Evolutionary conservation across 2,329 filamentous ascomycete species (phyloP), one percentile per base, ranked within the genome.

Genomic region (Phialophora verrucosa): DNA sequence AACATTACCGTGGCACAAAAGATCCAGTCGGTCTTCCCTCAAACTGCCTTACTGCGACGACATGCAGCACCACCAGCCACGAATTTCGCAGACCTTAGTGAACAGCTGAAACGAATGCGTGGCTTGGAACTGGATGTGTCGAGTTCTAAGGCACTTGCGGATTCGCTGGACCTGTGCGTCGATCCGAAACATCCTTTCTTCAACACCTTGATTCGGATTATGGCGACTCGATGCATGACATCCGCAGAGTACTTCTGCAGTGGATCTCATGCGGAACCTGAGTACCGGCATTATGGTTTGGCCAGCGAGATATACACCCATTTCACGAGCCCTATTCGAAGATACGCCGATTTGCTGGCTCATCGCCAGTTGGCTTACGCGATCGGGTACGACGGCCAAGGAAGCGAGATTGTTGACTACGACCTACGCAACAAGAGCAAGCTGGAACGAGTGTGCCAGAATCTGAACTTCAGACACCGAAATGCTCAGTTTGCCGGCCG

Each of bases 161-260:
- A 96, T 78, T 96, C 92, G 20, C 86, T 99, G 0, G 95, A 99
- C 78, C 82, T 80, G 38, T 99, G 95, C 77, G 84, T 90, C 56
- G 93, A 97, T 75, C 80, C 88, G 0, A 77, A 83, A 10, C 91
- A 98, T 74, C 92, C 94, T 31, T 99, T 97, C 83, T 98, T 99
- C 86, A 99, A 99, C 84, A 99, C 94, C 1, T 88, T 99, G 27
- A 90, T 99, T 73, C 92, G 95, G 76, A 97, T 99, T 80, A 91
- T 99, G 83, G 95, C 95, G 10, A 99, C 95, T 8, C 90, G 95
- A 25, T 99, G 95, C 85, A 99, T 99, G 95, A 97, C 97, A 84
- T 95, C 92, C 62, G 95, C 95, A 69, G 95, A 99, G 80, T 99
- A 99, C 81, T 99, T 99, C 80, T 95, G 91, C 80, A 91, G 94